A percentile compares a stretch with the other conserved stretches of the same genome.
phyloP scores from a whole-genome alignment of 306 rosid species.

The Prunus mume region DNA sequence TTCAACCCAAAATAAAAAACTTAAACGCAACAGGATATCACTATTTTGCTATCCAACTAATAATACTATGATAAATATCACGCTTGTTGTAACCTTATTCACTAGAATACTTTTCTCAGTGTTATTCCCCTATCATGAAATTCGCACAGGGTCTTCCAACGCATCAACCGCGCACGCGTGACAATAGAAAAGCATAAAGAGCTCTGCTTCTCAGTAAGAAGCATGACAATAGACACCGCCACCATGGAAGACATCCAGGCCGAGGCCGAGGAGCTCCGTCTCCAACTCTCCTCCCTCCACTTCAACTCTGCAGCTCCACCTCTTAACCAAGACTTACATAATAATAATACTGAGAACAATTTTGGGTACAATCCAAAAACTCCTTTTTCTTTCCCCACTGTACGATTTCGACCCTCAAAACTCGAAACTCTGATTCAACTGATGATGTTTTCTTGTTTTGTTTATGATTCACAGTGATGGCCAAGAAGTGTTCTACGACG shows the following conservation, averaged over 20 bases:
- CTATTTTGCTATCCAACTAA: too few relatives aligned
- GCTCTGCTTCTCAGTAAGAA: too few relatives aligned
- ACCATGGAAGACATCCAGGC: slow-evolving; percentile 14
- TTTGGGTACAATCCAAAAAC: not conserved
- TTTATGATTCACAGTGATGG: not conserved
- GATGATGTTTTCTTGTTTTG: too few relatives aligned
- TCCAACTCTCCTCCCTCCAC: slow-evolving; percentile 22
- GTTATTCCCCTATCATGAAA: too few relatives aligned
- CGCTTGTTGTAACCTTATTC: too few relatives aligned
- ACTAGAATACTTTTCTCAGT: too few relatives aligned
- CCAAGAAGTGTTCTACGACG: slow-evolving; percentile 22
- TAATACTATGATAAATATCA: too few relatives aligned
- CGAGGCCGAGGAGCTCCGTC: slow-evolving; percentile 6
- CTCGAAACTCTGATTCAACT: not conserved
- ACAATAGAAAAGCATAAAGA: not conserved
- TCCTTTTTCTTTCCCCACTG: not conserved
- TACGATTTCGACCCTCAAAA: not conserved
- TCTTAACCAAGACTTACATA: not conserved
- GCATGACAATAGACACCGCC: slow-evolving; percentile 1
- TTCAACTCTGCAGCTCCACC: slow-evolving; percentile 11
- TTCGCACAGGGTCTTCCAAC: too few relatives aligned
- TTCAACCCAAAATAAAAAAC: too few relatives aligned
- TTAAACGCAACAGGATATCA: too few relatives aligned
- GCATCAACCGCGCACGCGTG: too few relatives aligned
- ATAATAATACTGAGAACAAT: not conserved